Evolutionary conservation across 345 rosid genomes (phyloP).

Genomic region (Fremontodendron californicum): DNA sequence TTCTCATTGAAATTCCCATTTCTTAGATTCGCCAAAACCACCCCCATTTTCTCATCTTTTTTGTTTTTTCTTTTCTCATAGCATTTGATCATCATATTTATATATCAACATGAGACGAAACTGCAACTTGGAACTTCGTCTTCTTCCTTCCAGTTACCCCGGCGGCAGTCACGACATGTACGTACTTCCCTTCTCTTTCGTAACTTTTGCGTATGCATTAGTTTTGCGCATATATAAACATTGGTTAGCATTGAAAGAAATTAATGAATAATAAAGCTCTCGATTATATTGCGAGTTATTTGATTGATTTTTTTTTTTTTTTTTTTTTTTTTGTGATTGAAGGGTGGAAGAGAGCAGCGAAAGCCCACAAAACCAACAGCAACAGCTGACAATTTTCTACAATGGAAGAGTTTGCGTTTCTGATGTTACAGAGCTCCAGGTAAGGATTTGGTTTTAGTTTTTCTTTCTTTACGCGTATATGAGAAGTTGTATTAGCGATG

Average conservation of each 20-base stretch:
- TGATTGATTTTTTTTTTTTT: background rate
- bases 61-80: background rate
- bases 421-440: slow-evolving; percentile 50
- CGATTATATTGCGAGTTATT: background rate
- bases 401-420: slow-evolving; percentile 39
- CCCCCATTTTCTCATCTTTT: background rate
- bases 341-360: slow-evolving; percentile 20
- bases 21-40: background rate
- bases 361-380: slow-evolving; percentile 21
- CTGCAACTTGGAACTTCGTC: slow-evolving; percentile 46
- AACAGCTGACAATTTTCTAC: slow-evolving; percentile 48
- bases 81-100: too few relatives aligned
- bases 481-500: too few relatives aligned
- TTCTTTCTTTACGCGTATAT: background rate
- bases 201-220: too few relatives aligned
- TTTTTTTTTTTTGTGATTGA: background rate
- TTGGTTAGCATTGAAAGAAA: background rate
- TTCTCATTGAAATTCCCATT: background rate
- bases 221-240: background rate
- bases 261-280: too few relatives aligned
- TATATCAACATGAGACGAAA: slow-evolving; percentile 30
- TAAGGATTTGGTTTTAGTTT: background rate
- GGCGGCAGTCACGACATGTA: slow-evolving; percentile 8
- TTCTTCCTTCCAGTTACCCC: slow-evolving; percentile 21
- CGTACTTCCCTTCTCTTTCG: background rate